phyloP scores from a whole-genome alignment of 331 rosid genomes.

The Quercus lobata region DNA sequence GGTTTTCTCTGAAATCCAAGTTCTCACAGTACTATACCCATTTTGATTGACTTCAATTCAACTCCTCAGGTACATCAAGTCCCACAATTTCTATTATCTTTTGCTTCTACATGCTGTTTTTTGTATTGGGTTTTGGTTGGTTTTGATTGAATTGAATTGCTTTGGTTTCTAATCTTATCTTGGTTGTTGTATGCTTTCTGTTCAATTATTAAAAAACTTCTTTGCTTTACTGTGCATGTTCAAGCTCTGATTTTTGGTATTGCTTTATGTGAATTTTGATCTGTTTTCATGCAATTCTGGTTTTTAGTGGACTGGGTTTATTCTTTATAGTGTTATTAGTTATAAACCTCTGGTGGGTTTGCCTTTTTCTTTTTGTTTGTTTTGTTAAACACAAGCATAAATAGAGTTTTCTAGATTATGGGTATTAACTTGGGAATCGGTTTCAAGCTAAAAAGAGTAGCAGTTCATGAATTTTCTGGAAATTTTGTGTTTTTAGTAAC shows the following conservation, averaged over 20 bases:
- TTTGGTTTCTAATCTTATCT: slow-evolving; percentile 2
- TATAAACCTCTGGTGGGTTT: background rate
- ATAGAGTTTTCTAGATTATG: background rate
- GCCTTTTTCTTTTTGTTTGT: background rate
- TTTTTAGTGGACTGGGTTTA: slow-evolving; percentile 1
- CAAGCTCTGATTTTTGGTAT: background rate
- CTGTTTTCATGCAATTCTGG: background rate
- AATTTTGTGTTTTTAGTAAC: background rate
- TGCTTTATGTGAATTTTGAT: background rate
- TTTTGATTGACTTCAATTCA: slow-evolving; percentile 15
- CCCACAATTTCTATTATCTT: background rate
- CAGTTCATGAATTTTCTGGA: background rate
- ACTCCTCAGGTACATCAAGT: background rate
- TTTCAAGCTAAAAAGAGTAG: background rate
- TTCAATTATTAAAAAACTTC: background rate
- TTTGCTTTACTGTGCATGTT: background rate
- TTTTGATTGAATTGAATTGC: slow-evolving; percentile 1
- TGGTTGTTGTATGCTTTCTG: background rate
- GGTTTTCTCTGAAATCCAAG: slow-evolving; percentile 40
- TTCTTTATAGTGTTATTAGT: background rate
- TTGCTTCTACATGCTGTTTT: slow-evolving; percentile 2
- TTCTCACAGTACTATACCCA: slow-evolving; percentile 4
- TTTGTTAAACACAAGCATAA: background rate
- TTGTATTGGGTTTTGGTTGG: slow-evolving; percentile 5
- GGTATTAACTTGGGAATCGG: background rate